These are phyloP conservation scores for Blastocrithidia nonstop DNA, from an alignment of 208 protist genomes.

Conservation along the genomic window DNA sequence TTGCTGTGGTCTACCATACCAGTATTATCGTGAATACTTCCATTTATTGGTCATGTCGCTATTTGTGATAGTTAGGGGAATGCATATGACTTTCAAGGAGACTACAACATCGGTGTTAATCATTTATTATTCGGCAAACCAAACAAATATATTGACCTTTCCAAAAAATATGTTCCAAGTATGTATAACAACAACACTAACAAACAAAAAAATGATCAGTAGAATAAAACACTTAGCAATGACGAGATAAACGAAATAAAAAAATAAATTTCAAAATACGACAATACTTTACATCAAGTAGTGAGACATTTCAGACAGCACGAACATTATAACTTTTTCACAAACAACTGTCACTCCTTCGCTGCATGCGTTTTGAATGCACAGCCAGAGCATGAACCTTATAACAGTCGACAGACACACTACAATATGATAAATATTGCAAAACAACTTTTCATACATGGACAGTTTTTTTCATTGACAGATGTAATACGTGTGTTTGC, in stretches of 20 bases:
- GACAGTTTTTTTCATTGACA: conserved; percentile 7
- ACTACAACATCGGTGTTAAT: conserved; percentile 66
- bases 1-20: conserved; percentile 86
- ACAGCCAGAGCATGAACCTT: no score
- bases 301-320: conserved; percentile 34
- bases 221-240: conserved; percentile 1
- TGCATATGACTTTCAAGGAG: conserved; percentile 86
- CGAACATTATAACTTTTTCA: conserved; percentile 76
- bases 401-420: conserved; percentile 6
- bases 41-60: conserved; percentile 83
- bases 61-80: conserved; percentile 74
- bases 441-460: conserved; percentile 27
- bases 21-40: conserved; percentile 75
- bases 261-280: background rate
- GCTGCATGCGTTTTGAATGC: conserved; percentile 33
- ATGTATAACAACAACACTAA: background rate
- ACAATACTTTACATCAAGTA: background rate
- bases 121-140: conserved; percentile 80
- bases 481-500: conserved; percentile 2
- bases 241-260: background rate
- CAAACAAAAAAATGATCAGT: background rate
- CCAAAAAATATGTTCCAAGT: conserved; percentile 23
- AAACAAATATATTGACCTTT: conserved; percentile 70
- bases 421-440: conserved; percentile 30
- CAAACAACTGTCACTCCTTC: conserved; percentile 83